phyloP scores from a whole-genome alignment of 306 rosid species.

The Acmispon strigosus region DNA sequence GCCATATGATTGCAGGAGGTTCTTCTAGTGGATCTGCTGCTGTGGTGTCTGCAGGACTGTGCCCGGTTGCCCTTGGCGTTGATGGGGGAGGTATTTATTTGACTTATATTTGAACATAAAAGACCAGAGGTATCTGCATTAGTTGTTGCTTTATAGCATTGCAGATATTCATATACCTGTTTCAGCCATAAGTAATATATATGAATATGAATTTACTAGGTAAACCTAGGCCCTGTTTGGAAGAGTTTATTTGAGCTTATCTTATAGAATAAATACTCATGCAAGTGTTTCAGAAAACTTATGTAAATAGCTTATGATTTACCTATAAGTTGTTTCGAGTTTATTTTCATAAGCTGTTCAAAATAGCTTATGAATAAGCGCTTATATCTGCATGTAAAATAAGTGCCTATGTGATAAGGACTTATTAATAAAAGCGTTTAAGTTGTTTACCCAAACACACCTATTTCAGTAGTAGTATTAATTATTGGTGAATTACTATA shows the following conservation, averaged over 20 bases:
- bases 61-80: constrained; percentile 93
- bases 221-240: background rate
- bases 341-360: no score
- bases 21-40: constrained; percentile 97
- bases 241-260: no score
- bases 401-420: no score
- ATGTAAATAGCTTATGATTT: no score
- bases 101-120: background rate
- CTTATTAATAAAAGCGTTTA: no score
- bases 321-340: no score
- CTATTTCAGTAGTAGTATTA: no score
- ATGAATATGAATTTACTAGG: background rate
- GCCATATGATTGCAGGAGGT: constrained; percentile 68
- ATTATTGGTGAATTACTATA: background rate
- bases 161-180: background rate
- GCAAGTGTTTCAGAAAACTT: no score
- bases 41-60: constrained; percentile 82
- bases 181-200: background rate
- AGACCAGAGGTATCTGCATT: constrained; percentile 6
- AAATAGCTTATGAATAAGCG: no score
- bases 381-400: no score
- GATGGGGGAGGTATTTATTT: constrained; percentile 90
- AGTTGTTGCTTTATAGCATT: background rate
- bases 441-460: no score
- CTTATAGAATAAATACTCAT: no score